Conservation (phyloP, 768 basidiomycete genomes). For the Amanita jacksonii region DNA sequence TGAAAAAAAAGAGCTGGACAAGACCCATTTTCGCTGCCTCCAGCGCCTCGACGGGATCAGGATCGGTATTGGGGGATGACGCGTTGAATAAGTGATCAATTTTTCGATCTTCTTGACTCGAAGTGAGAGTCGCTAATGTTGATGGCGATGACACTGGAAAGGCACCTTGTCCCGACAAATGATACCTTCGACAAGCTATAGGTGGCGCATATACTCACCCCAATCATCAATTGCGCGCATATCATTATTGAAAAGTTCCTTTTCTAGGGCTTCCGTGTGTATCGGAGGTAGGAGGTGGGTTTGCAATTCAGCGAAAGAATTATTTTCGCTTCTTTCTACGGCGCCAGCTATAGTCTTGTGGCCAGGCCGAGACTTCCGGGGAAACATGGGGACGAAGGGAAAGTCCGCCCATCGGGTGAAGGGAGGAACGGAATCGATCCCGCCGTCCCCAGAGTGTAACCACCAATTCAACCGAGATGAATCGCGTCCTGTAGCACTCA, state of each 20-base stretch:
- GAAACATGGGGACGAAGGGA: conserved; percentile 6
- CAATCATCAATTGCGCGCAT: conserved; percentile 7
- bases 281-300: conserved; percentile 1
- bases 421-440: background rate
- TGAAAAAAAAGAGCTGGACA: background rate
- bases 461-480: background rate
- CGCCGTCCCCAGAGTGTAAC: background rate
- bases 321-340: background rate
- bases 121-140: conserved; percentile 5
- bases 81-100: background rate
- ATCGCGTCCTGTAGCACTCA: background rate
- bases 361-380: background rate
- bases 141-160: conserved; percentile 3
- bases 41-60: background rate
- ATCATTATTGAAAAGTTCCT: conserved; percentile 1
- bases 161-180: background rate
- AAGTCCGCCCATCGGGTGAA: background rate
- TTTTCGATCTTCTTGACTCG: conserved; percentile 6
- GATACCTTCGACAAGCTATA: background rate
- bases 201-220: conserved; percentile 4
- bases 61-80: conserved; percentile 4
- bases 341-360: background rate
- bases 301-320: conserved; percentile 2
- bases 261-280: conserved; percentile 1
- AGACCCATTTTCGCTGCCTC: conserved; percentile 7